phyloP scores from a whole-genome alignment of 208 protist species.

The Endotrypanum monterogeii region DNA sequence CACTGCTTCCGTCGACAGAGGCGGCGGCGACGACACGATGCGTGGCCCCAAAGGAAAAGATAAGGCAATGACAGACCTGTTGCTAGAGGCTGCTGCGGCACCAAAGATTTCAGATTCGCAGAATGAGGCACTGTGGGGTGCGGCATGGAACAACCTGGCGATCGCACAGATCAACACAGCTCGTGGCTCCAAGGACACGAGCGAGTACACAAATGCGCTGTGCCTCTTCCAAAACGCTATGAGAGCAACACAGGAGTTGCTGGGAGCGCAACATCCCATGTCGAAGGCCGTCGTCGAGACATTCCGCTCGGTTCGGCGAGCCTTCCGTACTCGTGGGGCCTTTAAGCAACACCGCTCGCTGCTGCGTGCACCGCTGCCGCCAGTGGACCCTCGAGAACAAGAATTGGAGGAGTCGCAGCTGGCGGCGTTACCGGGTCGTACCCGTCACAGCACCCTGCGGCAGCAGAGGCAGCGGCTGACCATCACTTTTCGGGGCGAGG shows the following conservation, averaged over 20 bases:
- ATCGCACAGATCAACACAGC: conserved; percentile 88
- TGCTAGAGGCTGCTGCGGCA: conserved; percentile 42
- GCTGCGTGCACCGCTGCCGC: conserved; percentile 58
- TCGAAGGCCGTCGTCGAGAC: conserved; percentile 65
- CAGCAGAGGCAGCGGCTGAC: conserved; percentile 69
- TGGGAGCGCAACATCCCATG: conserved; percentile 83
- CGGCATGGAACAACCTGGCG: conserved; percentile 89
- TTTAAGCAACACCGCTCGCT: conserved; percentile 81
- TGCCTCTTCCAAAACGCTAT: conserved; percentile 86
- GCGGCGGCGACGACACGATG: not conserved
- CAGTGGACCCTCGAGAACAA: conserved; percentile 75
- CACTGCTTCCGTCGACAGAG: not conserved
- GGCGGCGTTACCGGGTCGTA: conserved; percentile 40
- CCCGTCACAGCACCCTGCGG: conserved; percentile 48
- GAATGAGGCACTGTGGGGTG: conserved; percentile 82
- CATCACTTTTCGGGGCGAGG: conserved; percentile 85
- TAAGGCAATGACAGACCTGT: conserved; percentile 24
- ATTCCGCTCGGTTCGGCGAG: conserved; percentile 67
- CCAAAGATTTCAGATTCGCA: conserved; percentile 67
- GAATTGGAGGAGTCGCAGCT: conserved; percentile 47
- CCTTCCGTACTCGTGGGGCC: conserved; percentile 56
- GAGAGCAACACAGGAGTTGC: conserved; percentile 76
- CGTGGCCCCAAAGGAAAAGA: conserved; percentile 14
- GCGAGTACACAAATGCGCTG: conserved; percentile 74
- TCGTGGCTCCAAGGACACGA: conserved; percentile 39